Percentiles rank a stretch among this genome's conserved stretches.
Evolutionary conservation across 495 filamentous ascomycete species (phyloP).

Genomic region (Massariosphaeria phaeospora): DNA sequence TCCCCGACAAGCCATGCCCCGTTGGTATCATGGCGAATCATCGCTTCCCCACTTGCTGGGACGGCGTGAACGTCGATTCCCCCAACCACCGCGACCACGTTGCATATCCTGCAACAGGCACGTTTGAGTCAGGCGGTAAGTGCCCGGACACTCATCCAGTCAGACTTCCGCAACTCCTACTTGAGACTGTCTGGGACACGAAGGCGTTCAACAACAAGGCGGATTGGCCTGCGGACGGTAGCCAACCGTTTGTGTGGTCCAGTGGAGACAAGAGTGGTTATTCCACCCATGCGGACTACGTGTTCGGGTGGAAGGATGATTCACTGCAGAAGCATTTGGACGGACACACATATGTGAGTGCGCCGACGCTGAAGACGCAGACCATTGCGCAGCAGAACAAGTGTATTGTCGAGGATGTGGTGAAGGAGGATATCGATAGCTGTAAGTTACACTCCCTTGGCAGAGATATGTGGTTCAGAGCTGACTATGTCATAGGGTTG

Average conservation of each 20-base stretch:
- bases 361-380: slow-evolving; percentile 24
- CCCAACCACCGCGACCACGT: slow-evolving; percentile 30
- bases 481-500: neutral
- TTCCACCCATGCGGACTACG: slow-evolving; percentile 44
- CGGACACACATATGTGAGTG: slow-evolving; percentile 8
- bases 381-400: slow-evolving; percentile 25
- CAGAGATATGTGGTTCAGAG: neutral
- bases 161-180: slow-evolving; percentile 27
- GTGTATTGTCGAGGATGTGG: slow-evolving; percentile 18
- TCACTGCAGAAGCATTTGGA: slow-evolving; percentile 44
- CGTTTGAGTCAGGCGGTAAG: slow-evolving; percentile 23
- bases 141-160: slow-evolving; percentile 32
- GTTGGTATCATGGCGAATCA: slow-evolving; percentile 33
- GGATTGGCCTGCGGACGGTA: slow-evolving; percentile 31
- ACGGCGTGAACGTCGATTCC: slow-evolving; percentile 32
- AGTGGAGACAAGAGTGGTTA: slow-evolving; percentile 39
- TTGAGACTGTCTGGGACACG: slow-evolving; percentile 34
- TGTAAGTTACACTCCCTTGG: slow-evolving; percentile 4
- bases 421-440: slow-evolving; percentile 17
- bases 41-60: slow-evolving; percentile 34
- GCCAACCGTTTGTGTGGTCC: slow-evolving; percentile 32
- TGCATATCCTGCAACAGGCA: slow-evolving; percentile 23
- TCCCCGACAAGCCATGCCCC: slow-evolving; percentile 32
- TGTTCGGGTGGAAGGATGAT: slow-evolving; percentile 48
- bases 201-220: slow-evolving; percentile 29